Conservation (phyloP, 2,329 filamentous ascomycete species). For the Hirsutella minnesotensis region DNA sequence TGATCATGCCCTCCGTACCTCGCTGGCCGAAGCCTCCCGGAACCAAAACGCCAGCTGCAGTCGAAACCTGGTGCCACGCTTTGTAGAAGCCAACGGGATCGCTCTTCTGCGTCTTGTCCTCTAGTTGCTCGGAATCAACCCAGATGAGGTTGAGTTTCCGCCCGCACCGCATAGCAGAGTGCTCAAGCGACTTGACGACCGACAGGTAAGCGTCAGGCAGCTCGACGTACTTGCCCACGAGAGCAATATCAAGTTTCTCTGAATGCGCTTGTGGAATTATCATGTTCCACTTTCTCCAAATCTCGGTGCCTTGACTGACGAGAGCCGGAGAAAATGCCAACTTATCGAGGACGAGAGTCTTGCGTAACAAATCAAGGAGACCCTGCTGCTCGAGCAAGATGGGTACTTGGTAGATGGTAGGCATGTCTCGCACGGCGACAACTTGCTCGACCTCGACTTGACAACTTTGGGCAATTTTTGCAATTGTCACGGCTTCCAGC, state of each 20-base stretch:
- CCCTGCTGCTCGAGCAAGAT: conserved; percentile 79
- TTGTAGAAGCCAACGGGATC: conserved; percentile 61
- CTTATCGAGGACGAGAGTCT: conserved; percentile 52
- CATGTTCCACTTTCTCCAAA: conserved; percentile 69
- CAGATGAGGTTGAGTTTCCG: conserved; percentile 70
- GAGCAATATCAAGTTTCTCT: conserved; percentile 61
- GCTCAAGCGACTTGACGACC: conserved; percentile 78
- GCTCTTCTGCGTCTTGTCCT: conserved; percentile 46
- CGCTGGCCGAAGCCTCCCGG: conserved; percentile 72
- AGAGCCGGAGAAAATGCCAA: conserved; percentile 40
- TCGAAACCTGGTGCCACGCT: conserved; percentile 1
- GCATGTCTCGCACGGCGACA: conserved; percentile 78
- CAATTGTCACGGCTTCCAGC: conserved; percentile 60
- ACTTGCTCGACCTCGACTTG: conserved; percentile 80
- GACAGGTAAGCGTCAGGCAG: conserved; percentile 79
- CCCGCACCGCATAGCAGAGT: conserved; percentile 76
- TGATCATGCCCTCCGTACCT: conserved; percentile 84
- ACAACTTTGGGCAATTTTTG: conserved; percentile 83
- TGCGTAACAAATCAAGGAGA: conserved; percentile 54
- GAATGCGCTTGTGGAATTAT: conserved; percentile 54
- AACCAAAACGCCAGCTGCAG: conserved; percentile 27
- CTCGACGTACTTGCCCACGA: conserved; percentile 87
- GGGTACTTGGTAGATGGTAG: conserved; percentile 88
- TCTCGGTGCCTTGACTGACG: conserved; percentile 49
- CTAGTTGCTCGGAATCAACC: conserved; percentile 78